These are phyloP conservation scores for Xanthoconium purpureum DNA, from an alignment of 768 basidiomycete genomes.

Conservation along the genomic window DNA sequence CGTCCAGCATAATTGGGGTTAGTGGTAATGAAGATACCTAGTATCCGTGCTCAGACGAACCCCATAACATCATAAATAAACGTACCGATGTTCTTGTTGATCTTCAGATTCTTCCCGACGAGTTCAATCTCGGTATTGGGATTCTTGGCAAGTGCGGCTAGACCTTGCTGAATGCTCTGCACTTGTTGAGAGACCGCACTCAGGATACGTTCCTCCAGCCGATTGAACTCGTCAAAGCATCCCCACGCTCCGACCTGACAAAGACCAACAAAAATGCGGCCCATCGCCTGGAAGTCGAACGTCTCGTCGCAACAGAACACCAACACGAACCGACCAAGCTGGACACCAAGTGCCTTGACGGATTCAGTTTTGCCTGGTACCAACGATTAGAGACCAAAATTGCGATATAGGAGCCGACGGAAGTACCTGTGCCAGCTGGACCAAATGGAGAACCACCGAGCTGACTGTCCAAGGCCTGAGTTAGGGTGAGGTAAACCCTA, in stretches of 20 bases:
- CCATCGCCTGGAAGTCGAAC: slow-evolving; percentile 99
- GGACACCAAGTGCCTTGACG: slow-evolving; percentile 96
- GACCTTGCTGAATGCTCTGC: slow-evolving; percentile 95
- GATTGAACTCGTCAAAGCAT: slow-evolving; percentile 97
- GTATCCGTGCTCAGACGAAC: slow-evolving; percentile 9
- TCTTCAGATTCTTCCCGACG: slow-evolving; percentile 89
- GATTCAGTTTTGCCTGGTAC: slow-evolving; percentile 92
- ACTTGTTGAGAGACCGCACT: slow-evolving; percentile 99
- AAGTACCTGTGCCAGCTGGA: slow-evolving; percentile 89
- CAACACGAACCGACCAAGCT: slow-evolving; percentile 96
- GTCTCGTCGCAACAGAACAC: slow-evolving; percentile 99
- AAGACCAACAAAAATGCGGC: slow-evolving; percentile 96
- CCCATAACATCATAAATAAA: neutral
- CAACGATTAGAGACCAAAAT: slow-evolving; percentile 2
- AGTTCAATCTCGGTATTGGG: slow-evolving; percentile 91
- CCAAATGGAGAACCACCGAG: slow-evolving; percentile 98
- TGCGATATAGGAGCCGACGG: neutral
- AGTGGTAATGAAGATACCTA: slow-evolving; percentile 97
- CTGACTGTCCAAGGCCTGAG: slow-evolving; percentile 92
- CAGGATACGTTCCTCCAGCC: slow-evolving; percentile 95
- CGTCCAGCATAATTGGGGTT: slow-evolving; percentile 99
- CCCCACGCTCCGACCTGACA: slow-evolving; percentile 99
- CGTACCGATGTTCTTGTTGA: slow-evolving; percentile 90
- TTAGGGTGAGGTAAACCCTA: slow-evolving; percentile 92
- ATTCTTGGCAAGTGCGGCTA: slow-evolving; percentile 78